phyloP scores from a whole-genome alignment of 352 stramenopile species.

The Phytophthora lateralis region DNA sequence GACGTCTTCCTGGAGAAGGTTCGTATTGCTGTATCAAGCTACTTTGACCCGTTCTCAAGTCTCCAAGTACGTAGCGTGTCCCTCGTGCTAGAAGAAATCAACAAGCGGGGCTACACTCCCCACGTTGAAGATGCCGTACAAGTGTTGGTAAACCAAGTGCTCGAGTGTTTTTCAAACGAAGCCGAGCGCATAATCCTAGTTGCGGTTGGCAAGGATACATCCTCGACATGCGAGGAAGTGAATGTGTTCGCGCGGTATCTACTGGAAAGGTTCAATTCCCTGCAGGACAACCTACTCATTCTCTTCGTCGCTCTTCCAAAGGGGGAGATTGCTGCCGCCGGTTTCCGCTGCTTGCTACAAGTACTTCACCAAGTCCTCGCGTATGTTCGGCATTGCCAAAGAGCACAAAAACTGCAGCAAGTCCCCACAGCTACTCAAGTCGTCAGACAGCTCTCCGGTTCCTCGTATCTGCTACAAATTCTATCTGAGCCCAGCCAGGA shows the following conservation, averaged over 20 bases:
- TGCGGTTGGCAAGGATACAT: slow-evolving; percentile 33
- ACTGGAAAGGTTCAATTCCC: slow-evolving; percentile 52
- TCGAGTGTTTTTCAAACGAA: slow-evolving; percentile 38
- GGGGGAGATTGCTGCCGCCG: slow-evolving; percentile 22
- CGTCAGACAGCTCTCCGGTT: slow-evolving; percentile 56
- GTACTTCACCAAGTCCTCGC: slow-evolving; percentile 67
- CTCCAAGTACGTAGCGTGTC: slow-evolving; percentile 60
- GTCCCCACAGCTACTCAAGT: slow-evolving; percentile 47
- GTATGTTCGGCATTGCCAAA: slow-evolving; percentile 53
- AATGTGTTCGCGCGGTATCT: slow-evolving; percentile 45
- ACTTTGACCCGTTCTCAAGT: slow-evolving; percentile 68
- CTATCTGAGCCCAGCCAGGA: slow-evolving; percentile 53
- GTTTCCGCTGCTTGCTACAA: slow-evolving; percentile 66
- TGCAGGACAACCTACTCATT: slow-evolving; percentile 70
- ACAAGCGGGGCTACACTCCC: slow-evolving; percentile 28
- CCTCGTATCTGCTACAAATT: slow-evolving; percentile 68
- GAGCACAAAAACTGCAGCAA: slow-evolving; percentile 41
- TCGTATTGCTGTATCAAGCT: slow-evolving; percentile 34
- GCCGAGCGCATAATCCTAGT: slow-evolving; percentile 54
- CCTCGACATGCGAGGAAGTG: slow-evolving; percentile 5
- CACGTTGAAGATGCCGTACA: slow-evolving; percentile 38
- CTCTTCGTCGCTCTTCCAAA: slow-evolving; percentile 64
- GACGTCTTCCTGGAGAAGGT: slow-evolving; percentile 60
- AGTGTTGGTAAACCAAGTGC: slow-evolving; percentile 30
- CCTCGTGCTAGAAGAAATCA: slow-evolving; percentile 59